A percentile compares a stretch with the other conserved stretches of the same genome.
These are phyloP conservation scores for Phytopythium cucurbitacearum DNA, from an alignment of 352 stramenopile species.

Conservation along the genomic window DNA sequence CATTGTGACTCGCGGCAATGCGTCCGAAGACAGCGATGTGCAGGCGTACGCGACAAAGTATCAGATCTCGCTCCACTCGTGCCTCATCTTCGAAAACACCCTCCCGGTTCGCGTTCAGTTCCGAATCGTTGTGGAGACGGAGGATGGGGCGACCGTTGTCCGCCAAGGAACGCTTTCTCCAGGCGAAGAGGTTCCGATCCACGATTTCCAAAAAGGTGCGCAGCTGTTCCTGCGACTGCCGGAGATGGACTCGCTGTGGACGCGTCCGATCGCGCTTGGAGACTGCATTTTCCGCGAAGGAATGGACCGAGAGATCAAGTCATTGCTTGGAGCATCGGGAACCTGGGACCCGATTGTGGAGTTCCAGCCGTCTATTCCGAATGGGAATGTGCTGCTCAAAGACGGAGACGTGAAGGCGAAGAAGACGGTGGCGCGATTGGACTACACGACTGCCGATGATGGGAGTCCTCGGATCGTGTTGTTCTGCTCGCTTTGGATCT, in stretches of 20 bases:
- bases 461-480: slow-evolving; percentile 80
- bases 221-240: slow-evolving; percentile 66
- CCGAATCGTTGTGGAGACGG: slow-evolving; percentile 42
- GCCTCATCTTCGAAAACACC: slow-evolving; percentile 85
- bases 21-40: slow-evolving; percentile 37
- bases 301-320: slow-evolving; percentile 63
- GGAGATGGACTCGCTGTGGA: slow-evolving; percentile 87
- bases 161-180: slow-evolving; percentile 70
- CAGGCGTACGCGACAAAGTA: slow-evolving; percentile 87
- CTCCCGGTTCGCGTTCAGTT: slow-evolving; percentile 84
- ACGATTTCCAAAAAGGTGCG: slow-evolving; percentile 80
- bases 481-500: slow-evolving; percentile 86
- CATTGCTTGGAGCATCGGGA: slow-evolving; percentile 50
- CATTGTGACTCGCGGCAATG: slow-evolving; percentile 57
- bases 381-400: slow-evolving; percentile 53
- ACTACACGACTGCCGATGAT: slow-evolving; percentile 81
- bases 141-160: slow-evolving; percentile 22
- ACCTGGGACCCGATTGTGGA: slow-evolving; percentile 65
- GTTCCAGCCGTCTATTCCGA: slow-evolving; percentile 59
- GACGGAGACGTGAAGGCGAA: slow-evolving; percentile 61
- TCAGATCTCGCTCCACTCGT: slow-evolving; percentile 81
- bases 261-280: slow-evolving; percentile 51
- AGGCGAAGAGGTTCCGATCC: slow-evolving; percentile 77
- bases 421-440: slow-evolving; percentile 66
- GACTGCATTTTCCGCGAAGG: slow-evolving; percentile 82